Percentiles rank a stretch among this genome's conserved stretches.
These are phyloP conservation scores for Tetraselmis striata DNA, from an alignment of 139 green algal genomes.

Conservation along the genomic window DNA sequence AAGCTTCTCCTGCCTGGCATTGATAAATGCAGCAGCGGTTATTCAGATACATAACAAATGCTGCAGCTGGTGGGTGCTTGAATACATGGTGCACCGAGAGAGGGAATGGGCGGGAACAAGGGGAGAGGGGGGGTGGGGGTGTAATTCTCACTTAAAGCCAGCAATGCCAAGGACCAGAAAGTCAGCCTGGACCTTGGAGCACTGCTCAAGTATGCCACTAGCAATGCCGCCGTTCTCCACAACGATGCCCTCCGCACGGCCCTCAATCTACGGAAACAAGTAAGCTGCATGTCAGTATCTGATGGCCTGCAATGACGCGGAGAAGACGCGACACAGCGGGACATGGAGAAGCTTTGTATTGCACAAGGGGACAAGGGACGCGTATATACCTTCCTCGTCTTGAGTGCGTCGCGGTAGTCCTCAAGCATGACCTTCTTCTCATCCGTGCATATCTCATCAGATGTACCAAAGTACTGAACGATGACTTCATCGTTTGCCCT, in stretches of 20 bases:
- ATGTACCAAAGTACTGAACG: not conserved
- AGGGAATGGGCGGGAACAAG: too few relatives aligned
- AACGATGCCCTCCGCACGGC: not conserved
- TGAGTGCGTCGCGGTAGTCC: not conserved
- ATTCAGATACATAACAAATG: too few relatives aligned
- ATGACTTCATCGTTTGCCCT: not conserved
- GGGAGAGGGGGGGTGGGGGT: too few relatives aligned
- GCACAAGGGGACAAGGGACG: too few relatives aligned
- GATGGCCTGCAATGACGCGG: too few relatives aligned
- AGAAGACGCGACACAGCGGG: too few relatives aligned
- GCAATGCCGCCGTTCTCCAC: not conserved
- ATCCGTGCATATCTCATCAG: not conserved
- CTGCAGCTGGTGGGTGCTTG: too few relatives aligned
- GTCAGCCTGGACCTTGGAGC: not conserved
- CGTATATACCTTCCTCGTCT: not conserved
- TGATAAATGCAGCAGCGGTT: too few relatives aligned
- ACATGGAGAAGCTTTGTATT: too few relatives aligned
- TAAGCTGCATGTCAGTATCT: too few relatives aligned
- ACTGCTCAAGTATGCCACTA: not conserved
- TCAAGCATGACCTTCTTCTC: not conserved
- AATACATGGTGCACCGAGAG: too few relatives aligned
- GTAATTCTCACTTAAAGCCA: not conserved
- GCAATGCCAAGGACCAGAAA: not conserved
- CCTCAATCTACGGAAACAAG: not conserved
- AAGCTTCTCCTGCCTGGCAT: not conserved